Conservation (phyloP, 2,329 filamentous ascomycete genomes). For the Venturia nashicola region DNA sequence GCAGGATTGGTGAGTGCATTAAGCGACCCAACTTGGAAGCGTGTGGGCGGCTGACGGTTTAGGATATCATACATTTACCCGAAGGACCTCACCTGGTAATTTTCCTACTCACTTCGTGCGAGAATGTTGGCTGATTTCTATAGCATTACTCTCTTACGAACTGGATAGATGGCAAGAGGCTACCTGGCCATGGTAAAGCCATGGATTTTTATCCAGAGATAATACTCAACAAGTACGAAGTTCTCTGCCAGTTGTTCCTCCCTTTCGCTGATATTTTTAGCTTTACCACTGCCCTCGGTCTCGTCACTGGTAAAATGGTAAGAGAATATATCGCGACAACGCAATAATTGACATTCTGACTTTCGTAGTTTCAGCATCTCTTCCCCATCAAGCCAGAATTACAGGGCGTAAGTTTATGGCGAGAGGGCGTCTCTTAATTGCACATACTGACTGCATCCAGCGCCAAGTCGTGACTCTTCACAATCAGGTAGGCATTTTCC, state of each 20-base stretch:
- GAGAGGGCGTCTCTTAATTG: too few species aligned
- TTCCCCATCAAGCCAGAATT: slow-evolving; percentile 77
- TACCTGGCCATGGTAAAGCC: slow-evolving; percentile 81
- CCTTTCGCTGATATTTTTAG: slow-evolving; percentile 30
- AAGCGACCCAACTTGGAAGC: too few species aligned
- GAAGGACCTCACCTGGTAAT: not conserved
- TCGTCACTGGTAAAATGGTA: slow-evolving; percentile 55
- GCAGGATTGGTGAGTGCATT: slow-evolving; percentile 47
- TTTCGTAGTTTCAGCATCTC: slow-evolving; percentile 55
- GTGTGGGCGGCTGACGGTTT: too few species aligned
- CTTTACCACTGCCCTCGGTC: slow-evolving; percentile 84
- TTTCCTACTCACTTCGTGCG: too few species aligned
- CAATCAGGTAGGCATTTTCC: slow-evolving; percentile 46
- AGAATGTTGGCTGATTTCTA: not conserved
- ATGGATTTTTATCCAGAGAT: slow-evolving; percentile 87
- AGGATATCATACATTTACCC: slow-evolving; percentile 32
- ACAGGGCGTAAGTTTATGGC: slow-evolving; percentile 37
- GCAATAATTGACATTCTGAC: slow-evolving; percentile 23
- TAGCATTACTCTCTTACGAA: slow-evolving; percentile 75
- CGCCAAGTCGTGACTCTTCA: slow-evolving; percentile 76
- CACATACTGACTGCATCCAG: too few species aligned
- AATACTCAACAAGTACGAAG: slow-evolving; percentile 38
- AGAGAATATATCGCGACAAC: not conserved
- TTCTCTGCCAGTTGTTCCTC: not conserved
- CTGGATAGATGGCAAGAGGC: slow-evolving; percentile 76